Evolutionary conservation across 352 stramenopile genomes (phyloP), one percentile per base, ranked within the genome.

Genomic region (Aphanomyces astaci): DNA sequence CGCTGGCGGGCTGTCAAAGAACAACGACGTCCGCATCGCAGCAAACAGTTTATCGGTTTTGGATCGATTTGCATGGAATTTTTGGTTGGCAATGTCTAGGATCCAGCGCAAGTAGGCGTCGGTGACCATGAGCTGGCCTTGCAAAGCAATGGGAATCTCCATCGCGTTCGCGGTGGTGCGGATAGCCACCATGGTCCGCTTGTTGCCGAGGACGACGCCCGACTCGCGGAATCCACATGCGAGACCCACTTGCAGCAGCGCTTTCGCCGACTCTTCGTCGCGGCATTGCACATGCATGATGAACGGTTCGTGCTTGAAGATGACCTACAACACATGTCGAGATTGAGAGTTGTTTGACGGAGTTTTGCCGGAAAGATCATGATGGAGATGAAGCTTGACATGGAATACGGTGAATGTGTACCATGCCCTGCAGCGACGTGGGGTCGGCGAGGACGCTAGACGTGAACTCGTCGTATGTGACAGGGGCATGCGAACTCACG

Each of bases 291-390:
- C 86, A 76, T 97, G 90, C 81, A 97, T 90, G 63, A 97, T 95
- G 69, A 97, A 95, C 59, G 89, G 89, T 52, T 97, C 90, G 66
- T 93, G 80, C 72, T 97, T 96, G 72, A 97, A 89, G 43, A 94
- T 81, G 70, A 93, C 74, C 75, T 88, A 64, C 15, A 36, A 2
- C 10, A 40, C 52, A 40, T 15, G 9, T 7, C 17, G 31, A 28
- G n/a, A 19, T 15, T 17, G 1, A 36, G 27, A 17, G 30, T n/a
- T n/a, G n/a, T n/a, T n/a, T n/a, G n/a, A n/a, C n/a, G n/a, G n/a
- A n/a, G n/a, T n/a, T n/a, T n/a, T n/a, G n/a, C n/a, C n/a, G n/a
- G n/a, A n/a, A n/a, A n/a, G n/a, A n/a, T n/a, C n/a, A n/a, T n/a
- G n/a, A n/a, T n/a, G n/a, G n/a, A n/a, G n/a, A n/a, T n/a, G n/a